Evolutionary conservation across 495 filamentous ascomycete genomes (phyloP), one percentile per base, ranked within the genome.

Genomic region (Trypethelium eluteriae): DNA sequence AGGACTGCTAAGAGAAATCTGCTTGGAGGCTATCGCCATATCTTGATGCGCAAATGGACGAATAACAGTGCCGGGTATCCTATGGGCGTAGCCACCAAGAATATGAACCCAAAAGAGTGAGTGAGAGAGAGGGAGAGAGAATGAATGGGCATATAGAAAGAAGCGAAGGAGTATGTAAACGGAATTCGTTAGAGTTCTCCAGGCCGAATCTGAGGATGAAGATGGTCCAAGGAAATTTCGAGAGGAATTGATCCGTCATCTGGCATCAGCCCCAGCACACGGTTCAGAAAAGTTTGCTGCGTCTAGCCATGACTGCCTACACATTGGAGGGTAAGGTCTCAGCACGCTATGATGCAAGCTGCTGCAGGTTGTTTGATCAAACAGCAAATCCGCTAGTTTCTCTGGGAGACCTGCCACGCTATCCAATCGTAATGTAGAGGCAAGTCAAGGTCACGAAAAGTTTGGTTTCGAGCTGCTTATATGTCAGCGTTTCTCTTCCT

Each of bases 351-450:
- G n/a, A 53, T 53, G 10, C n/a, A 53, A 18, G 49, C 11, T 53
- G 18, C 36, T 59, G 32, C 18, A 59, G 32, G 36, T 59, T 63
- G 62, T 63, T 63, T 63, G 62, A 63, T 63, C 62, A 63, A 63
- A 63, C 62, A 63, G 38, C 38, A 5, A 34, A 5, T 38, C 38
- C 38, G 53, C 53, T 59, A 7, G 18, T 59, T 59, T 9, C 34
- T 59, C 11, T 36, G 11, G 32, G 14, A 7, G 7, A 36, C n/a
- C 32, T 59, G 53, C 53, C 53, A 59, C 6, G 32, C 18, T 11
- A 35, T 59, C 34, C 10, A 59, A 7, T 36, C 5, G 5, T 9
- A 18, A 11, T 59, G 18, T 59, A 32, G 41, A 25, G 25, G 25
- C 25, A 25, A 25, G 25, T 25, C 25, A 25, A 25, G 25, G 25